Evolutionary conservation across 768 basidiomycete genomes (phyloP).

Genomic region (Lactarius trivialis): DNA sequence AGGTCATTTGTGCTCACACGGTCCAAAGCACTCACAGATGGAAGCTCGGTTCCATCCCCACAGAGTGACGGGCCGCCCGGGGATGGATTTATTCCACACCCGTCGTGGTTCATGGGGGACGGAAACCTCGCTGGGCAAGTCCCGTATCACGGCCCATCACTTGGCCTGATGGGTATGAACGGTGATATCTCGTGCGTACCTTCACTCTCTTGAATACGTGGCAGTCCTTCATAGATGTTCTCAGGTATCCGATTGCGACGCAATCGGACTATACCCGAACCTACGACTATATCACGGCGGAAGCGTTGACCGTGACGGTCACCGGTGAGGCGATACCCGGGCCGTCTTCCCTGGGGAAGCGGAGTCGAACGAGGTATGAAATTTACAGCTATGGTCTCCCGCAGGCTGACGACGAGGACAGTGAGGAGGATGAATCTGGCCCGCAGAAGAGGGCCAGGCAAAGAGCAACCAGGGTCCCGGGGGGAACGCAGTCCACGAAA

Average conservation of each 20-base stretch:
- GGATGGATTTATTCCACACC: not conserved
- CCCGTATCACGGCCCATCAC: not conserved
- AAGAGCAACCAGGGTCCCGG: not conserved
- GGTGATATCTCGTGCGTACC: not conserved
- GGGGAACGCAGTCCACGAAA: not conserved
- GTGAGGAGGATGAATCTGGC: not conserved
- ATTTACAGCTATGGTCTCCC: not conserved
- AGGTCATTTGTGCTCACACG: not conserved
- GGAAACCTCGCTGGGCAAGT: not conserved
- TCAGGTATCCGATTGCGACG: not conserved
- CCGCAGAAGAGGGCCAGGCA: not conserved
- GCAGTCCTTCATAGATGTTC: not conserved
- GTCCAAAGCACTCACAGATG: not conserved
- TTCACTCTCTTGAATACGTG: not conserved
- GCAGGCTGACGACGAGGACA: not conserved
- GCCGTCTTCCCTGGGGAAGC: not conserved
- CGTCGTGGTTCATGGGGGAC: not conserved
- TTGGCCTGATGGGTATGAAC: not conserved
- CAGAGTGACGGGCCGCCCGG: not conserved
- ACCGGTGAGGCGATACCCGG: not conserved
- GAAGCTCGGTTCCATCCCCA: not conserved
- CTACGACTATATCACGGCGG: not conserved
- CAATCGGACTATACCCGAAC: not conserved
- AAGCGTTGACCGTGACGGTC: not conserved
- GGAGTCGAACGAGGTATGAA: not conserved